Percentiles rank a stretch among this genome's conserved stretches.
phyloP scores from a whole-genome alignment of 129 eudicot genomes.

The Helichrysum umbraculigerum region DNA sequence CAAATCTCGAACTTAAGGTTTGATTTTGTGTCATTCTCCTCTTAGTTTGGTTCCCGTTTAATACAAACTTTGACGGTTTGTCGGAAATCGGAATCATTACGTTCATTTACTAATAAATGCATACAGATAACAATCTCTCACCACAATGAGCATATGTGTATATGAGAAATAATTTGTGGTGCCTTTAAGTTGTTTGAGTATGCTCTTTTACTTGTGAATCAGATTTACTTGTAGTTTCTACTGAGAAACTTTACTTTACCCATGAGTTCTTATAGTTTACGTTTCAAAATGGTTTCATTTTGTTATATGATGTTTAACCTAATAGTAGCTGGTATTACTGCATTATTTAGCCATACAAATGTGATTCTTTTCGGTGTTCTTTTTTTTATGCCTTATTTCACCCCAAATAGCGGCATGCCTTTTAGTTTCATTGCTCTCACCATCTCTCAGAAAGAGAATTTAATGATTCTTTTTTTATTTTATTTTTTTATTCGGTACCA shows the following conservation, averaged over 20 bases:
- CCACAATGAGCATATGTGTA: neutral
- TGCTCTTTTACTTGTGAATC: neutral
- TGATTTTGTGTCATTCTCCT: too few relatives aligned
- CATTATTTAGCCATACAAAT: neutral
- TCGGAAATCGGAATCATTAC: neutral
- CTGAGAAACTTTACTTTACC: conserved; percentile 1
- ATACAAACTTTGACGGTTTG: conserved; percentile 2
- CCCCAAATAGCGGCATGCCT: neutral
- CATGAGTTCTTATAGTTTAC: neutral
- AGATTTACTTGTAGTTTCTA: conserved; percentile 11
- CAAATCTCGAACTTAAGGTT: neutral
- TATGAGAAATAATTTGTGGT: conserved; percentile 6
- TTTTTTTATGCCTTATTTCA: too few relatives aligned
- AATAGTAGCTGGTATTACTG: neutral
- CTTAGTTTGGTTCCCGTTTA: conserved; percentile 4
- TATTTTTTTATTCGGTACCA: neutral
- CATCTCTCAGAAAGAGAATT: conserved; percentile 21
- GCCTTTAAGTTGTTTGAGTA: neutral
- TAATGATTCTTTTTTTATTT: neutral
- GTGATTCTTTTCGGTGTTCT: neutral
- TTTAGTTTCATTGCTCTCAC: conserved; percentile 1
- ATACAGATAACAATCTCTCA: too few relatives aligned
- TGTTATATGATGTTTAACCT: neutral
- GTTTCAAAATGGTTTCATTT: neutral
- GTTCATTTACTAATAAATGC: neutral